These are phyloP conservation scores for Entelexis sorbosivorans DNA, from an alignment of 1,139 yeast species.

Conservation along the genomic window DNA sequence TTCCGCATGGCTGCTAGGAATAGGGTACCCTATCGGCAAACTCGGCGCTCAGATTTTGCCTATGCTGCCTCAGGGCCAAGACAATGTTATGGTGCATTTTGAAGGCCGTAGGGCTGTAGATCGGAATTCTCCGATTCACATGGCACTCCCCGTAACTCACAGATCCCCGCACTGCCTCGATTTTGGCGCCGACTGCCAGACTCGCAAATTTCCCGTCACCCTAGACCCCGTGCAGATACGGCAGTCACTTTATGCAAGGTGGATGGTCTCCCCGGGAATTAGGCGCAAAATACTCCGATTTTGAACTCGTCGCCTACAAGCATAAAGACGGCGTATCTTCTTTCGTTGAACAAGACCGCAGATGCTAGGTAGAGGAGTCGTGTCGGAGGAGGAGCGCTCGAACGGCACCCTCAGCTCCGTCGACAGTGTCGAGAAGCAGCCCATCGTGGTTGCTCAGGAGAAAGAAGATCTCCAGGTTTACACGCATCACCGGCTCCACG, in stretches of 20 bases:
- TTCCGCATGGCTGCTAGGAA: neutral
- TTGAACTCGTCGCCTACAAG: neutral
- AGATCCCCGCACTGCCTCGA: too few relatives aligned
- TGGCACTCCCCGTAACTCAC: too few relatives aligned
- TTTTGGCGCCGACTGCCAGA: too few relatives aligned
- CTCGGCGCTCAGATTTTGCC: neutral
- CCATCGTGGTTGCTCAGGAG: neutral
- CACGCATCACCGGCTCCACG: slow-evolving; percentile 15
- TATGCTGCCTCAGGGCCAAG: neutral
- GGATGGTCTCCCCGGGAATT: neutral
- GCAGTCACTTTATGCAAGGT: neutral
- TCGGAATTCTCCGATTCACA: neutral
- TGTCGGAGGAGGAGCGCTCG: neutral
- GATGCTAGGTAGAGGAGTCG: neutral
- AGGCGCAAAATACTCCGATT: neutral
- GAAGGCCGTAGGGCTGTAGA: too few relatives aligned
- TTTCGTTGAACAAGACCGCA: neutral
- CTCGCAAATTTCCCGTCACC: neutral
- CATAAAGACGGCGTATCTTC: neutral
- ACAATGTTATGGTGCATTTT: neutral
- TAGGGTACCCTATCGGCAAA: neutral
- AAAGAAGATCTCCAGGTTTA: slow-evolving; percentile 9
- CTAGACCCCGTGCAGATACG: neutral
- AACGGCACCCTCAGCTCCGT: neutral
- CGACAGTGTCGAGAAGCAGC: neutral